phyloP scores from a whole-genome alignment of 164 flowering plant species.

The Pachysandra terminalis region DNA sequence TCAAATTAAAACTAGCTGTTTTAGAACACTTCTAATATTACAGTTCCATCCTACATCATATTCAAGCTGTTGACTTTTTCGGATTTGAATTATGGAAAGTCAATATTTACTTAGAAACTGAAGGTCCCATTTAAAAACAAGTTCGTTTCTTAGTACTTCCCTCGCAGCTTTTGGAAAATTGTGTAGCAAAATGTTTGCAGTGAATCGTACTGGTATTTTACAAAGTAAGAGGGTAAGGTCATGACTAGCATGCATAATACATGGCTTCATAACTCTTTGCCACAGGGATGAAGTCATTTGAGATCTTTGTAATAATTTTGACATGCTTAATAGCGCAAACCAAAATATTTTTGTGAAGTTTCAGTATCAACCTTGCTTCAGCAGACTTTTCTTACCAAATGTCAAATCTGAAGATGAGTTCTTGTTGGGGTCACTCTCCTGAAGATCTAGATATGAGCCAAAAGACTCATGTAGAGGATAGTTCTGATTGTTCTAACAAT shows the following conservation, averaged over 20 bases:
- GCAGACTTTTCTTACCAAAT: background rate
- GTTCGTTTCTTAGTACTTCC: background rate
- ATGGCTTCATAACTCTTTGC: too few species aligned
- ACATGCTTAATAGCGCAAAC: background rate
- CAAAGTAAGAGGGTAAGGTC: too few species aligned
- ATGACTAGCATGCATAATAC: too few species aligned
- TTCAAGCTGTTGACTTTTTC: background rate
- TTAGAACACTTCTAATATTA: background rate
- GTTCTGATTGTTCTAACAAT: too few species aligned
- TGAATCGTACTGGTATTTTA: background rate
- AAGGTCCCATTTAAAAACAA: background rate
- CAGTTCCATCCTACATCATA: background rate
- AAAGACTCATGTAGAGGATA: background rate
- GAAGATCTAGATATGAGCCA: background rate
- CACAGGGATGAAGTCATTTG: background rate
- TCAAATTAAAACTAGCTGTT: background rate
- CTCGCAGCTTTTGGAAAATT: background rate
- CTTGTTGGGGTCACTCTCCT: background rate
- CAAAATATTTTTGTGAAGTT: background rate
- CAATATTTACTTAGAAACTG: background rate
- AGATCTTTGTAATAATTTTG: background rate
- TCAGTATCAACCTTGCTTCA: background rate
- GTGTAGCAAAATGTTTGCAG: background rate
- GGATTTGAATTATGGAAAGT: background rate
- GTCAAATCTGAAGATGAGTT: background rate